Percentiles rank a stretch among this genome's conserved stretches.
These are phyloP conservation scores for Xenoacremonium recifei DNA, from an alignment of 2,329 filamentous ascomycete species.

Conservation along the genomic window DNA sequence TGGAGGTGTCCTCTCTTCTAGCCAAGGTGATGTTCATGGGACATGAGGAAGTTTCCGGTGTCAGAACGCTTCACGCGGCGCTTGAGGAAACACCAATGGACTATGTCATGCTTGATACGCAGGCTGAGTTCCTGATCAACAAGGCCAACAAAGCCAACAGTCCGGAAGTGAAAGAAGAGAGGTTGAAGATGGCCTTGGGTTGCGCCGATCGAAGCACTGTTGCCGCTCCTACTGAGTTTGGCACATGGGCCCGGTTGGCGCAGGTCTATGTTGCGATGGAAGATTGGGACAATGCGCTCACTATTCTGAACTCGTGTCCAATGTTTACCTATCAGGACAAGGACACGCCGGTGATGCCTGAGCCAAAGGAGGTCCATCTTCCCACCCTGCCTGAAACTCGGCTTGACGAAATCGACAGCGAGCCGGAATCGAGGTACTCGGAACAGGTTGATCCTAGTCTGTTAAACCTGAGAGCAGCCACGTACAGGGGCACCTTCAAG, in stretches of 20 bases:
- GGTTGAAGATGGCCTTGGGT: conserved; percentile 82
- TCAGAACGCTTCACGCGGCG: conserved; percentile 82
- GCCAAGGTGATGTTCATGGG: conserved; percentile 91
- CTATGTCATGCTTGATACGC: conserved; percentile 91
- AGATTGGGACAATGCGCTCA: conserved; percentile 92
- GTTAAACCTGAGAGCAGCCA: conserved; percentile 79
- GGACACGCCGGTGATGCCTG: conserved; percentile 90
- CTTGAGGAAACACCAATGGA: conserved; percentile 95
- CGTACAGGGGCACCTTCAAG: conserved; percentile 93
- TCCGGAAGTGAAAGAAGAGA: conserved; percentile 58
- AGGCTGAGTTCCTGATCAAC: conserved; percentile 85
- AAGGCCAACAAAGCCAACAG: conserved; percentile 65
- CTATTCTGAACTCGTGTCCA: conserved; percentile 95
- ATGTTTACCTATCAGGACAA: conserved; percentile 99
- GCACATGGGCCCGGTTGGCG: conserved; percentile 90
- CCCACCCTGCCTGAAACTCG: conserved; percentile 86
- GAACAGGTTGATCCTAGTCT: conserved; percentile 88
- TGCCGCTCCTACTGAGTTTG: conserved; percentile 93
- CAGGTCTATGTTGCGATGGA: conserved; percentile 93
- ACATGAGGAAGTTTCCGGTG: conserved; percentile 95
- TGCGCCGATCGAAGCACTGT: conserved; percentile 94
- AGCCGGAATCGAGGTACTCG: conserved; percentile 74
- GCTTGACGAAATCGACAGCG: conserved; percentile 94
- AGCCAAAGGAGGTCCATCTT: conserved; percentile 82
- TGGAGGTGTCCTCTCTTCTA: conserved; percentile 90